Conservation (phyloP, 768 basidiomycete species). For the Cubamyces lactineus region DNA sequence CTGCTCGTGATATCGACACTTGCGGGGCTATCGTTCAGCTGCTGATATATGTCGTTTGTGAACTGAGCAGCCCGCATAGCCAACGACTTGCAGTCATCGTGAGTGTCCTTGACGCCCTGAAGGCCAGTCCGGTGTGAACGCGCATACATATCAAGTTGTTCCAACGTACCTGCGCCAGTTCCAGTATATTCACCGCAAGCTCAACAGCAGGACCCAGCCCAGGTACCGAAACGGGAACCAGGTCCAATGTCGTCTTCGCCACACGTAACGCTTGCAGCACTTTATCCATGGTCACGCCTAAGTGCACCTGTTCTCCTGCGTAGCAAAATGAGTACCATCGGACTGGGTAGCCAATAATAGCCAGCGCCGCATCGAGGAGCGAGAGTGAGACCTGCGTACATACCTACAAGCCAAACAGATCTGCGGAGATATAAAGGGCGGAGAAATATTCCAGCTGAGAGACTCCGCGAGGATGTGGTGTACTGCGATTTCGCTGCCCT, state of each 20-base stretch:
- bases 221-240: constrained; percentile 7
- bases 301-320: neutral
- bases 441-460: constrained; percentile 1
- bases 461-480: constrained; percentile 14
- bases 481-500: neutral
- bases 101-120: constrained; percentile 2
- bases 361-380: too few species aligned
- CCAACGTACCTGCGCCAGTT: constrained; percentile 3
- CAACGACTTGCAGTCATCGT: constrained; percentile 1
- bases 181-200: constrained; percentile 3
- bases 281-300: constrained; percentile 2
- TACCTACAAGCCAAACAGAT: constrained; percentile 2
- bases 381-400: neutral
- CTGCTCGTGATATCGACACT: neutral
- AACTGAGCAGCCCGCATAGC: neutral
- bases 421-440: constrained; percentile 10
- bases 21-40: neutral
- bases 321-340: too few species aligned
- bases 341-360: too few species aligned
- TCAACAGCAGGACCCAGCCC: constrained; percentile 5
- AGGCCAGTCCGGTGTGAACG: neutral
- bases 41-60: neutral
- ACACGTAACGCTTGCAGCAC: neutral
- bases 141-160: neutral
- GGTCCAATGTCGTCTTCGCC: neutral